phyloP scores from a whole-genome alignment of 305 asterid genomes.

The Fraxinus greggii region DNA sequence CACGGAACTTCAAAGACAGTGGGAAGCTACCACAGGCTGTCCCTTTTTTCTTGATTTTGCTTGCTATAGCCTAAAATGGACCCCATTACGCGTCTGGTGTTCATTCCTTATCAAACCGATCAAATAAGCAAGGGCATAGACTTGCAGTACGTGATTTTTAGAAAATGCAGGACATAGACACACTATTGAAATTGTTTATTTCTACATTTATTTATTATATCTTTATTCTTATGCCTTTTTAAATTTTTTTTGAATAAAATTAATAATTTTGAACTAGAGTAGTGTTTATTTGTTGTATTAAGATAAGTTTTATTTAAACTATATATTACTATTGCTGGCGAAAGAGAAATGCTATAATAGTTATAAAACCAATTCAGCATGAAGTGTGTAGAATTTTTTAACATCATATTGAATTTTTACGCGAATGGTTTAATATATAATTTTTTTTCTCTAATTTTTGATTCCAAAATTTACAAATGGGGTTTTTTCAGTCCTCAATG shows the following conservation, averaged over 20 bases:
- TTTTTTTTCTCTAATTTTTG: background rate
- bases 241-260: background rate
- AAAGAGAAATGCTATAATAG: background rate
- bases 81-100: background rate
- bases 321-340: background rate
- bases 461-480: background rate
- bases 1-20: background rate
- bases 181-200: background rate
- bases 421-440: background rate
- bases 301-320: background rate
- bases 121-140: background rate
- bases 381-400: background rate
- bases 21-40: background rate
- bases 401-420: background rate
- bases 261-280: background rate
- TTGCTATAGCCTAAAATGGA: background rate
- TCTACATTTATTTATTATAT: background rate
- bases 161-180: background rate
- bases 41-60: background rate
- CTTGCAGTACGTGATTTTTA: background rate
- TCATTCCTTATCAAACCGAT: background rate
- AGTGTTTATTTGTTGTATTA: background rate
- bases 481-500: background rate
- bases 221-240: background rate
- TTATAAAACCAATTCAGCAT: background rate